Base-by-base conservation (phyloP, 1,284 basidiomycete species). In the Neolentinus lepideus region DNA sequence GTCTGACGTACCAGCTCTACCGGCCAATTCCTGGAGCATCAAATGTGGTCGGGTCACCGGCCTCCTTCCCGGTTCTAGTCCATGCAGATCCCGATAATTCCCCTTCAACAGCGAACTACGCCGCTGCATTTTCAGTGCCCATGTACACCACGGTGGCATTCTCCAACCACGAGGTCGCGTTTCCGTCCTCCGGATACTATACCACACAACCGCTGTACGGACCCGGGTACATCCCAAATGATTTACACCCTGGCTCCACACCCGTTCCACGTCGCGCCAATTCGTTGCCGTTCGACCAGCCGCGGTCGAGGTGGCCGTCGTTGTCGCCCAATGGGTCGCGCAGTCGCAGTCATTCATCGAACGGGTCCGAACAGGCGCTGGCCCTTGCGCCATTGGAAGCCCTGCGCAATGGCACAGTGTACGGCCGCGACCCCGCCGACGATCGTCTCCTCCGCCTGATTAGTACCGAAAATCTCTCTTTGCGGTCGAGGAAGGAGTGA, bases 361-460 rank as follows among this genome's bases (percentile, higher is more conserved):
- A 43, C 24, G 26, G 29, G 19, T 21, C 51, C 51, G 31, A 10
- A 11, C 26, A 10, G 16, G 14, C 11, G 14, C 19, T 22, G 12
- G 9, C 26, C 24, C 73, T 88, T 21, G 81, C 79, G 2, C 83
- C 85, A 11, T 71, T 88, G 51, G 70, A 75, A 54, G 69, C 77
- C 12, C 70, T 85, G 55, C 74, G 73, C 51, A 75, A 83, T 10
- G 69, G 64, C 31, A 79, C 81, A 61, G 76, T 79, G 3, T 87
- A 85, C 60, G 71, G 77, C 50, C 76, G 85, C 57, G 75, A 84
- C 58, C 80, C 80, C n/a, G 65, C 75, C 22, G 85, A 88, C 65
- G 86, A 88, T 61, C 75, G 74, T 57, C 74, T 78, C 46, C 66
- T 88, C 61, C 75, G 83, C 26, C 64, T 76, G 55, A 69, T 88